Conservation (phyloP, 176 grass and related monocot genomes). For the Neostapfia colusana region DNA sequence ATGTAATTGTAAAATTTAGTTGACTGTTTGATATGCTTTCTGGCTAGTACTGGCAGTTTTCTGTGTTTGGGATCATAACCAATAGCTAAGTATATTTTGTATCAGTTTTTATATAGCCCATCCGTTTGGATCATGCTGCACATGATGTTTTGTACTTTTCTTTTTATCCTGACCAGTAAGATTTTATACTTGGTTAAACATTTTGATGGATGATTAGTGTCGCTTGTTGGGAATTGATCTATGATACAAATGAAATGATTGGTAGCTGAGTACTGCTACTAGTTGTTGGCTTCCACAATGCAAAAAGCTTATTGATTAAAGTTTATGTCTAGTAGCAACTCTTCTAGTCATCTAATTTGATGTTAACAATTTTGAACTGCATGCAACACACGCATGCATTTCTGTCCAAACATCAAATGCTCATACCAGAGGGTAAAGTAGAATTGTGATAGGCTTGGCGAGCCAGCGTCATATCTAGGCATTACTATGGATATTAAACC, state of each 20-base stretch:
- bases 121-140: not conserved
- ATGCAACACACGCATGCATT: not conserved
- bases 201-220: not conserved
- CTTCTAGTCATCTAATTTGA: not conserved
- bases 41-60: not conserved
- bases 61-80: constrained; percentile 5
- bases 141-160: not conserved
- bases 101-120: not conserved
- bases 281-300: not conserved
- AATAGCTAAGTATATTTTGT: not conserved
- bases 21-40: constrained; percentile 5
- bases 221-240: not conserved
- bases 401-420: not conserved
- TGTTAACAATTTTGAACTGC: not conserved
- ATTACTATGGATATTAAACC: too few species aligned
- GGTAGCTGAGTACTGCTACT: not conserved
- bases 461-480: too few species aligned
- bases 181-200: constrained; percentile 1
- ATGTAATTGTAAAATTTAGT: constrained; percentile 5
- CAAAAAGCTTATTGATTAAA: not conserved
- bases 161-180: not conserved
- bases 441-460: too few species aligned
- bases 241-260: constrained; percentile 21
- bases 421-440: not conserved
- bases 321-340: not conserved